Evolutionary conservation across 1,284 basidiomycete species (phyloP), one percentile per base, ranked within the genome.

Genomic region (Schizopora paradoxa): DNA sequence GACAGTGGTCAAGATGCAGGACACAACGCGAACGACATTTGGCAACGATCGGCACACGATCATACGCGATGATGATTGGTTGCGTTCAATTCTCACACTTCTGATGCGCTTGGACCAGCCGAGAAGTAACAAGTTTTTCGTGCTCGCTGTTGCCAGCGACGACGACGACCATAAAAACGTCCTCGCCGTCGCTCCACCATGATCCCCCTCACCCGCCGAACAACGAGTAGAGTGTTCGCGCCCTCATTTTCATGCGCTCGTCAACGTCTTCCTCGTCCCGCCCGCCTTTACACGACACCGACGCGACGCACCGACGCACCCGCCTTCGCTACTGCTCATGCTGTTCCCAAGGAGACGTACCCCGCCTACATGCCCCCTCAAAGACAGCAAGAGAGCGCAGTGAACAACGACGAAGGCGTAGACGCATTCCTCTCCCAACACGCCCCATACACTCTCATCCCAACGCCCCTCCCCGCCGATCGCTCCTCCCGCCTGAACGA

Each of bases 251-350:
- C 73, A 64, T 82, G 62, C 62, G 68, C 82, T 57, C 72, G 83
- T 23, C 79, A 84, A 61, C 59, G 67, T 52, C 77, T 85, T 51
- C 80, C 79, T 31, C 73, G 81, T 35, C 80, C 82, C 45, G 77
- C 79, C 40, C 77, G 81, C 52, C 70, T 80, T 39, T 82, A 79
- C 60, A 79, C 80, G 6, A 71, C 78, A 2, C 76, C 79, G 14
- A 69, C 81, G 47, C 76, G 72, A 66, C 68, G 57, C 48, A 62
- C 61, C 38, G 68, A 70, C 57, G 74, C 79, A 2, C 76, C 77
- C 19, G 76, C 74, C 13, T 54, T 72, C 6, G 74, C 76, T 4
- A 63, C 70, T 2, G 63, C 67, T 6, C 63, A 68, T 37, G 55
- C 63, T 23, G 62, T 67, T 11, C 56, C 54, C 11, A 54, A 51